Conservation (phyloP, 177 flowering plant genomes). For the Vitis hybrid region DNA sequence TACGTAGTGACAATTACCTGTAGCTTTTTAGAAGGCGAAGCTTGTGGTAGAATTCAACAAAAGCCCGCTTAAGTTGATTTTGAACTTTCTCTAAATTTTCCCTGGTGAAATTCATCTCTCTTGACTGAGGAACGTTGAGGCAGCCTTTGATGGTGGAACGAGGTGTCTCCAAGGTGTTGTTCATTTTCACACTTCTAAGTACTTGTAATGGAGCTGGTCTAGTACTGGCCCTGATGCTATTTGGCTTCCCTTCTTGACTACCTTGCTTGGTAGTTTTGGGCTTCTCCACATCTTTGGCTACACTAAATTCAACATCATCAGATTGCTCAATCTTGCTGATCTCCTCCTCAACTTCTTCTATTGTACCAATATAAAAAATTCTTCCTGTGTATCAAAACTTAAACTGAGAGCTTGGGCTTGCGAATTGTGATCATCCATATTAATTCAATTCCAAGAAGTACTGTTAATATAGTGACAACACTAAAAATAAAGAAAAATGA, state of each 20-base stretch:
- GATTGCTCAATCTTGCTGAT: conserved; percentile 10
- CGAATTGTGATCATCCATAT: too few species aligned
- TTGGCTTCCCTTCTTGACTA: conserved; percentile 9
- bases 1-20: conserved; percentile 16
- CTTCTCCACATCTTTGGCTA: neutral
- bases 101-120: conserved; percentile 20
- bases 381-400: conserved; percentile 17
- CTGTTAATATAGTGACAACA: too few species aligned
- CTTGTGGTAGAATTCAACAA: conserved; percentile 44
- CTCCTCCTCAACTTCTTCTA: conserved; percentile 28
- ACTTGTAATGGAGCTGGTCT: conserved; percentile 28
- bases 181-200: conserved; percentile 39
- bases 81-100: conserved; percentile 27
- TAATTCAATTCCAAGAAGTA: too few species aligned
- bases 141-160: conserved; percentile 36
- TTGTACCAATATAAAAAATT: conserved; percentile 25
- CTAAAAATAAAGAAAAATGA: too few species aligned
- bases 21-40: conserved; percentile 42
- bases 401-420: too few species aligned
- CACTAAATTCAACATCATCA: conserved; percentile 11
- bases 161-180: conserved; percentile 32
- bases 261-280: neutral
- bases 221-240: neutral
- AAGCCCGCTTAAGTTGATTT: conserved; percentile 26
- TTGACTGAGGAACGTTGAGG: conserved; percentile 17